Percentiles rank a stretch among this genome's conserved stretches.
phyloP scores from a whole-genome alignment of 805 yeast species.

The Lachancea kluyveri region DNA sequence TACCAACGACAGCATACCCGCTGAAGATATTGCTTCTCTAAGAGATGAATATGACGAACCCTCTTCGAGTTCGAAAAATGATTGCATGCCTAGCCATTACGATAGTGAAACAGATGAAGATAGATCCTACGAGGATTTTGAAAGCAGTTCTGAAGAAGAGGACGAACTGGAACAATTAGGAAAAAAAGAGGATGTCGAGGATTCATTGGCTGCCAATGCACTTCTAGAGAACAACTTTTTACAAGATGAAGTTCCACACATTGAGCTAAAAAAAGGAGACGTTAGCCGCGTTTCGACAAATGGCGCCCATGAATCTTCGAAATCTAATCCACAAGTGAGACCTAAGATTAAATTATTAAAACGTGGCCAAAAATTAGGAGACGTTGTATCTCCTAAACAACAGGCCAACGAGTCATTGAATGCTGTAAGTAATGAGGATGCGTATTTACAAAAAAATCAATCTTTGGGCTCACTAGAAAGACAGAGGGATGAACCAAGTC shows the following conservation, averaged over 20 bases:
- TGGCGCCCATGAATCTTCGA: constrained; percentile 6
- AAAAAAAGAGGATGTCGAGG: constrained; percentile 8
- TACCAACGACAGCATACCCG: too few species aligned
- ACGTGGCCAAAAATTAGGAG: constrained; percentile 32
- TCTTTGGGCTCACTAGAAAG: too few species aligned
- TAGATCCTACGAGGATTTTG: constrained; percentile 23
- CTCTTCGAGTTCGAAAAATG: too few species aligned
- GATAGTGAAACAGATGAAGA: neutral
- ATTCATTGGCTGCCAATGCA: neutral
- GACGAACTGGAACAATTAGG: constrained; percentile 13
- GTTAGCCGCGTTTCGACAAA: constrained; percentile 15
- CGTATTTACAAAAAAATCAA: too few species aligned
- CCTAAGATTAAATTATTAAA: constrained; percentile 32
- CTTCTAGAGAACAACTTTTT: neutral
- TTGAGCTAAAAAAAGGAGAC: too few species aligned
- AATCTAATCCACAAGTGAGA: constrained; percentile 13
- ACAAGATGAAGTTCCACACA: too few species aligned
- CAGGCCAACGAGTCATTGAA: neutral
- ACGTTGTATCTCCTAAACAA: constrained; percentile 7
- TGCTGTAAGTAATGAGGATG: neutral
- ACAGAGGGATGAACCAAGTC: too few species aligned
- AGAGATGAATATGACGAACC: too few species aligned
- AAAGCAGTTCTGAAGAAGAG: constrained; percentile 23
- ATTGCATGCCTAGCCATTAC: too few species aligned
- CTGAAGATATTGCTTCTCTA: too few species aligned